Conservation (phyloP, 2,329 filamentous ascomycete species). For the Claviceps maximensis region DNA sequence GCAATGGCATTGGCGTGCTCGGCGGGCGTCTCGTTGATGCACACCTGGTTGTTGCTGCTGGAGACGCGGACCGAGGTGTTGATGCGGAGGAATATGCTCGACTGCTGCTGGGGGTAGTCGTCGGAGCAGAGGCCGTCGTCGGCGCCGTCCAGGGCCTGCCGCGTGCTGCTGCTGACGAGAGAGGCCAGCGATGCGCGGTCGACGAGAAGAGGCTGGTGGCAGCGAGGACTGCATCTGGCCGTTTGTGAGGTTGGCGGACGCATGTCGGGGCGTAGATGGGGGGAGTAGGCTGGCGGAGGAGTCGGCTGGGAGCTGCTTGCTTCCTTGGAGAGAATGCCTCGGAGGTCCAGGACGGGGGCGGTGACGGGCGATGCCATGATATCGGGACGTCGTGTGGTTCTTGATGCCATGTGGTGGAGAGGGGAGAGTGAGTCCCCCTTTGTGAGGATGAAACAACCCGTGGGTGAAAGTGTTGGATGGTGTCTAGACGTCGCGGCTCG, state of each 20-base stretch:
- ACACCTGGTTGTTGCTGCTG: conserved; percentile 35
- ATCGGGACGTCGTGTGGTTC: too few species aligned
- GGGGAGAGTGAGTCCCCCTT: too few species aligned
- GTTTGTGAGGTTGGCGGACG: background rate
- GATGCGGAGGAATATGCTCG: conserved; percentile 33
- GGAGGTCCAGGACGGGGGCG: background rate
- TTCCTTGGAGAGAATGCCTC: conserved; percentile 4
- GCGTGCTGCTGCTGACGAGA: background rate
- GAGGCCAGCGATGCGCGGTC: background rate
- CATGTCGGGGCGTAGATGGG: conserved; percentile 8
- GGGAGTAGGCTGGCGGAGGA: conserved; percentile 20
- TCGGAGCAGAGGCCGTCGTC: background rate
- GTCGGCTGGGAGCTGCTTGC: conserved; percentile 7
- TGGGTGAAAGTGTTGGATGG: too few species aligned
- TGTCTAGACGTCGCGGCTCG: too few species aligned
- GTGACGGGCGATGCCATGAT: background rate
- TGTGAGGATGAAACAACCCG: too few species aligned
- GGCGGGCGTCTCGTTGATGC: conserved; percentile 25
- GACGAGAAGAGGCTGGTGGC: background rate
- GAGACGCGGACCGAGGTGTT: conserved; percentile 32
- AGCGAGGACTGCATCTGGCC: background rate
- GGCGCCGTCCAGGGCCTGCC: background rate
- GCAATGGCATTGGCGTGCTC: conserved; percentile 29
- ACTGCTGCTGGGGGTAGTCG: conserved; percentile 10
- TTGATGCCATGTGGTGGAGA: too few species aligned